phyloP scores from a whole-genome alignment of 2,329 filamentous ascomycete genomes.

The Alternaria dauci region DNA sequence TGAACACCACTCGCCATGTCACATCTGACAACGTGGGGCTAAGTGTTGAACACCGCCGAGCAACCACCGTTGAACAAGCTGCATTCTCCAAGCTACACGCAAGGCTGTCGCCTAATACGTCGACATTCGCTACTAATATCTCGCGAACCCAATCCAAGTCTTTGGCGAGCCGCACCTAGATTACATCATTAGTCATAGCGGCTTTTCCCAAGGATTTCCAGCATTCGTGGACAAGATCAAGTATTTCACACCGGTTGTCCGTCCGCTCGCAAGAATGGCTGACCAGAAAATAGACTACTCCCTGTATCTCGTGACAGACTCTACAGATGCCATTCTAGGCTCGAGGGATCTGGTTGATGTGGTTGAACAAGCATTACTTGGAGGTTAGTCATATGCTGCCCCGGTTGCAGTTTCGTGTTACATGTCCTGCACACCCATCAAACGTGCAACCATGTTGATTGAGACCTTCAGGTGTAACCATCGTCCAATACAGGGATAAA shows the following conservation, averaged over 20 bases:
- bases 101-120: neutral
- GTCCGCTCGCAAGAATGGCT: slow-evolving; percentile 37
- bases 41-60: neutral
- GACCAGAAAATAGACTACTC: slow-evolving; percentile 71
- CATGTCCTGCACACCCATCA: neutral
- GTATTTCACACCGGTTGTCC: slow-evolving; percentile 1
- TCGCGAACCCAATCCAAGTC: neutral
- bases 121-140: slow-evolving; percentile 1
- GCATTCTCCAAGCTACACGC: neutral
- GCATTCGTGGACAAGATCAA: neutral
- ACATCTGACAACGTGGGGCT: neutral
- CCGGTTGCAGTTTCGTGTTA: neutral
- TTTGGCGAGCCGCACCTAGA: slow-evolving; percentile 3
- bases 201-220: neutral
- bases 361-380: slow-evolving; percentile 77
- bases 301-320: slow-evolving; percentile 92
- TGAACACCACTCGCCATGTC: slow-evolving; percentile 2
- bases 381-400: slow-evolving; percentile 61
- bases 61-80: neutral
- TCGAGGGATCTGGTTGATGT: slow-evolving; percentile 73
- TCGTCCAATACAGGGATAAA: slow-evolving; percentile 94
- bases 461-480: slow-evolving; percentile 66
- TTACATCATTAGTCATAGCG: slow-evolving; percentile 9
- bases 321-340: slow-evolving; percentile 83
- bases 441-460: neutral